Evolutionary conservation across 768 basidiomycete genomes (phyloP), one percentile per base, ranked within the genome.

Genomic region (Rubroboletus satanas): DNA sequence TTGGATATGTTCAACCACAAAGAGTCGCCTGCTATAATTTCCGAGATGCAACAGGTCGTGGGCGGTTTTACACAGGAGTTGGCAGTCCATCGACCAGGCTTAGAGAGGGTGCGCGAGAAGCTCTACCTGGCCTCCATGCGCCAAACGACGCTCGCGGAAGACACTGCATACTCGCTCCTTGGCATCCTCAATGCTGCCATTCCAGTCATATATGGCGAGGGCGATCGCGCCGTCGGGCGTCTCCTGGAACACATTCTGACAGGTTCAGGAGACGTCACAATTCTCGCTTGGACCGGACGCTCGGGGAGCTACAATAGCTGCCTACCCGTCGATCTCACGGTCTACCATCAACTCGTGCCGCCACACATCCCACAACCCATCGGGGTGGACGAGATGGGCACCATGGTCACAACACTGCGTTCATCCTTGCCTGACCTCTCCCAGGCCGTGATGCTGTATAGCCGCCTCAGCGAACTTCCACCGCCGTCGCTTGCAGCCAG

Each of bases 201-300:
- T 10, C 49, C 45, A 0, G 28, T 48, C 6, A 59, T 54, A 2
- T 60, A 59, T 12, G 59, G 59, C 1, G 57, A 60, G 33, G 50
- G 59, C 1, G 23, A 39, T 14, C 53, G 32, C 0, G 57, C 59
- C 0, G 36, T 60, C 0, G 52, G 59, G 15, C 49, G 57, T 2
- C 42, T 60, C 3, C n/a, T 60, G 11, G 57, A 55, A 9, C 21
- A 60, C 6, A 26, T 60, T 3, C 21, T 60, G 11, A 37, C 50
- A 1, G 32, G 53, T 3, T 60, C 57, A 0, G 46, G 39, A 0
- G 33, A 60, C 1, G 42, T 45, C 4, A 44, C 45, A 1, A 28
- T 60, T 23, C 57, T 60, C 0, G 52, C 58, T 21, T 60, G 59
- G 57, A 59, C 52, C 0, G 59, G 59, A 2, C 2, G 7, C 1